Evolutionary conservation across 345 rosid species (phyloP).

Genomic region (Salix purpurea): DNA sequence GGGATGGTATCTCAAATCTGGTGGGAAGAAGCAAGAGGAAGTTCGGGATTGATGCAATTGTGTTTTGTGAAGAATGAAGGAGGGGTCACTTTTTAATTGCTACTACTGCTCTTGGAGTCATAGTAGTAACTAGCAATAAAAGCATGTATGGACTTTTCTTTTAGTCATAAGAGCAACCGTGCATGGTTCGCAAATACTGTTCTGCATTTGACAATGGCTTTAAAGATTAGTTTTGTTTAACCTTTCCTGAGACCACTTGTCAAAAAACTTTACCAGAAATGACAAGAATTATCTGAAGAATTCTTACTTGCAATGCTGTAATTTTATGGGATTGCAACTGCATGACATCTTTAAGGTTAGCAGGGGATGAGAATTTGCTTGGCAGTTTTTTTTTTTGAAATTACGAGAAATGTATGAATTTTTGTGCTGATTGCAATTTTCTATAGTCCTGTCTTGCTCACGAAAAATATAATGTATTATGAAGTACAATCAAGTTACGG

Average conservation of each 20-base stretch:
- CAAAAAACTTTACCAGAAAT: no score
- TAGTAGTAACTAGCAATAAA: slow-evolving; percentile 6
- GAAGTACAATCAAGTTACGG: no score
- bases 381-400: no score
- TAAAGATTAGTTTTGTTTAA: neutral
- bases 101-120: neutral
- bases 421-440: no score
- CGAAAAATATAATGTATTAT: no score
- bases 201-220: neutral
- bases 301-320: no score
- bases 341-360: no score
- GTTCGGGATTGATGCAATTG: slow-evolving; percentile 45
- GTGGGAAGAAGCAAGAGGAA: slow-evolving; percentile 64
- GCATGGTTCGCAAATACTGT: neutral
- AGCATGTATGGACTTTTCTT: neutral
- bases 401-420: no score
- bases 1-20: slow-evolving; percentile 84
- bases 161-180: neutral
- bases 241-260: neutral
- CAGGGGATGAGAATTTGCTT: no score
- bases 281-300: no score
- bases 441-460: no score
- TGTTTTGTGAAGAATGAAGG: slow-evolving; percentile 2
- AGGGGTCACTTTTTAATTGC: neutral
- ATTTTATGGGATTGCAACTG: no score